Base-by-base conservation (phyloP, 2,329 filamentous ascomycete genomes). In the Penicillium sp. region DNA sequence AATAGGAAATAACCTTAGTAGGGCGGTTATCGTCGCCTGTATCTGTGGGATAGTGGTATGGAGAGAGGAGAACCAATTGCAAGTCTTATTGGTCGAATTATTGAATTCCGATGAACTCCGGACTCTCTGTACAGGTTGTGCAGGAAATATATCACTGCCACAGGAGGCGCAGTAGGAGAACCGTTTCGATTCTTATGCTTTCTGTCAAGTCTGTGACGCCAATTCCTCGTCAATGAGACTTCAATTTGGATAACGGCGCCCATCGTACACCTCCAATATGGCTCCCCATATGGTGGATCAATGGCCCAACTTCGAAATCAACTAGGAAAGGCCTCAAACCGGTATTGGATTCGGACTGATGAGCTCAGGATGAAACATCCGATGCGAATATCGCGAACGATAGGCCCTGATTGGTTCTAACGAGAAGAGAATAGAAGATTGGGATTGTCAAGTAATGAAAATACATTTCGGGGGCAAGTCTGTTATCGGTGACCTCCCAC, bases 191-290 rank as follows among this genome's bases (percentile, higher is more conserved):
- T 56, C 37, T 30, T 42, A 5, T 41, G 26, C 17, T 17, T 40
- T 49, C 36, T 41, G 41, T 36, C 19, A 42, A 44, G 38, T 19
- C 14, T 30, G 12, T 12, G 25, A 40, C n/a, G 33, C 28, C 25
- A 41, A 44, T 36, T 46, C 36, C n/a, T 37, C 6, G 0, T 48
- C 35, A 45, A 41, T 37, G 17, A 49, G 19, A 22, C 43, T n/a
- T 14, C 6, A 10, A 44, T 30, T 43, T 55, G 48, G 58, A 48
- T 49, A 28, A 44, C 35, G 35, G 61, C 61, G 61, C 55, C 37
- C 25, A 49, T 62, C 62, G 61, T 62, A 63, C 62, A 62, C 44
- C 61, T 63, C 62, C 61, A 58, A 62, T 31, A 28, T 36, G 31
- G 26, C 10, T 30, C 12, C 26, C 44, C 12, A 19, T 17, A 14